Base-by-base conservation (phyloP, 768 basidiomycete genomes). In the Leccinum subgranulosum region DNA sequence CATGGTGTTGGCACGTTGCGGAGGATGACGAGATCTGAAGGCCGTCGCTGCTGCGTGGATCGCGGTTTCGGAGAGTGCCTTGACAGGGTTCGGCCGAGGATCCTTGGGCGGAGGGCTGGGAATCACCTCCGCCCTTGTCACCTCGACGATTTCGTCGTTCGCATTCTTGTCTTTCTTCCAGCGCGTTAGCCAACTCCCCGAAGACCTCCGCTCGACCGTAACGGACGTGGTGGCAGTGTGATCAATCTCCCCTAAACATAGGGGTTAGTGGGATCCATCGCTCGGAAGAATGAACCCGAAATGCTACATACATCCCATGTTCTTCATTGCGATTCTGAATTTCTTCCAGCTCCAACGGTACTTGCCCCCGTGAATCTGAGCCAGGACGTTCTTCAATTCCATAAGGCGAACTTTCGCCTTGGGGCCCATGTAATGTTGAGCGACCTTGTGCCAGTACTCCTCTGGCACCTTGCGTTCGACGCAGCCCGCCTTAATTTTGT, bases 321-420 rank as follows among this genome's bases (percentile, higher is more conserved):
- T 91, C 57, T 79, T 74, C 83, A 92, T 85, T 4, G 89, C 90
- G 53, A 87, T 77, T 73, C 80, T 84, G 75, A 87, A 92, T 64
- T 84, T 88, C 75, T 90, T 88, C 90, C 90, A 92, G 60, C 81
- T 86, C 90, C 90, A 92, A 51, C 83, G 77, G 66, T 91, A 91
- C 63, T 83, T 85, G 14, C 87, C 87, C 11, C 87, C 89, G 59
- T 90, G 81, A 61, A 92, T 81, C 66, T 88, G 83, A 41, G 80
- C 75, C 76, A 92, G 81, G 57, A 92, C 87, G 46, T 80, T 80
- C 73, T 89, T 89, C 57, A 92, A 73, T 64, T 90, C 88, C 31
- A 80, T 74, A 58, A 92, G 74, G 56, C 84, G 81, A 36, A 76
- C 76, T 69, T 76, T 84, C n/a, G 90, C 88, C 63, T 84, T 82